Evolutionary conservation across 108 stramenopile species (phyloP).

Genomic region (Conticribra weissflogii): DNA sequence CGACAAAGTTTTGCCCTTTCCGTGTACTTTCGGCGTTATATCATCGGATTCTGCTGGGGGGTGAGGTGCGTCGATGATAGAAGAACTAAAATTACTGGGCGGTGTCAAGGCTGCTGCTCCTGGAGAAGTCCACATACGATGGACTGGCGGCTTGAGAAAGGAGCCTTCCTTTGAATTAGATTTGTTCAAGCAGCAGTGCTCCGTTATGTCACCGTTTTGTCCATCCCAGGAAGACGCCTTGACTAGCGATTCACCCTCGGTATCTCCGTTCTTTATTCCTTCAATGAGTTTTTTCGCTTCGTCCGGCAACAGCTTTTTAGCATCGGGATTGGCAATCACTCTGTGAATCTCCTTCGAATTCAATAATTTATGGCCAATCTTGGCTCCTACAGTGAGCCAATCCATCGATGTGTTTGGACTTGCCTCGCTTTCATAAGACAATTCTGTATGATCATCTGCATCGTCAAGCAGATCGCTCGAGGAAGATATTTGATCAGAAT

Average conservation of each 20-base stretch:
- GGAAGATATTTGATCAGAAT: constrained; percentile 3
- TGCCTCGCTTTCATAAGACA: constrained; percentile 20
- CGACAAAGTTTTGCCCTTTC: neutral
- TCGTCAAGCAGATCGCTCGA: constrained; percentile 19
- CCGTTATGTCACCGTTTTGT: constrained; percentile 13
- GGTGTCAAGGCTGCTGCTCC: constrained; percentile 22
- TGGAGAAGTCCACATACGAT: constrained; percentile 71
- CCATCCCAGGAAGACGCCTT: constrained; percentile 28
- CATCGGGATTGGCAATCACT: constrained; percentile 42
- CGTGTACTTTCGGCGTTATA: neutral
- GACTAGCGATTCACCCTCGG: constrained; percentile 4
- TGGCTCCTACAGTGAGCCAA: constrained; percentile 82
- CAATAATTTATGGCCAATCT: constrained; percentile 78
- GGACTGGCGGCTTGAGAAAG: constrained; percentile 56
- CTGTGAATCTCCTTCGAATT: constrained; percentile 74
- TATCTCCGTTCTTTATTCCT: constrained; percentile 14
- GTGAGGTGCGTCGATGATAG: constrained; percentile 4
- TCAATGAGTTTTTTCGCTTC: constrained; percentile 41
- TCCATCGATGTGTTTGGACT: constrained; percentile 27
- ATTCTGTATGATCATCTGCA: constrained; percentile 3
- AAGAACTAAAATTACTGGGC: constrained; percentile 8
- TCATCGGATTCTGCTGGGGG: neutral
- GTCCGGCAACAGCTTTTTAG: constrained; percentile 25
- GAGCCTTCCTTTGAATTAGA: constrained; percentile 17
- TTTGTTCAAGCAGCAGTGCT: constrained; percentile 13